phyloP scores from a whole-genome alignment of 805 yeast species.

The Kazachstania bromeliacearum region DNA sequence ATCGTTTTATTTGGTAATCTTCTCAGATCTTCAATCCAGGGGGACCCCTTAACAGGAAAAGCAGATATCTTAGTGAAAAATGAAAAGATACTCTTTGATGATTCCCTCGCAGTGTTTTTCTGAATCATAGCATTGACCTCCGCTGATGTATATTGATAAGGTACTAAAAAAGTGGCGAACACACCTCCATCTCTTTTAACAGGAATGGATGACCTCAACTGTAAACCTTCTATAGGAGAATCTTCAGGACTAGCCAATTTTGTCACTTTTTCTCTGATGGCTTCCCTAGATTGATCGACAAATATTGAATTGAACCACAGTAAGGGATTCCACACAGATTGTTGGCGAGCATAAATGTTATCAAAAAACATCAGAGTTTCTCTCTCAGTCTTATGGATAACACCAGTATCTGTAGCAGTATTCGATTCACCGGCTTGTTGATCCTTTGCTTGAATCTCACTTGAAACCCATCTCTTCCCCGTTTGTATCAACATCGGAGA shows the following conservation, averaged over 20 bases:
- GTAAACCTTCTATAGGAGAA: constrained; percentile 33
- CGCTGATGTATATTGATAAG: constrained; percentile 39
- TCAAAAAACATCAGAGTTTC: constrained; percentile 51
- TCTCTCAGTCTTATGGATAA: constrained; percentile 39
- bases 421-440: constrained; percentile 47
- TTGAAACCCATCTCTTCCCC: constrained; percentile 27
- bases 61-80: constrained; percentile 44
- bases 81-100: constrained; percentile 31
- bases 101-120: constrained; percentile 35
- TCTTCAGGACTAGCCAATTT: constrained; percentile 32
- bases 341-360: constrained; percentile 40
- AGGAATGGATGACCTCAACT: constrained; percentile 54
- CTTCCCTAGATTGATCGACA: constrained; percentile 30
- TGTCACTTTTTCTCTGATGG: constrained; percentile 33
- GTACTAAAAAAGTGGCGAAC: constrained; percentile 67
- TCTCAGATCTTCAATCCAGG: constrained; percentile 92
- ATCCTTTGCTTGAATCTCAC: constrained; percentile 35
- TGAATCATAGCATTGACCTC: constrained; percentile 47
- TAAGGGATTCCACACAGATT: constrained; percentile 38
- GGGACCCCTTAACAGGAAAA: constrained; percentile 77
- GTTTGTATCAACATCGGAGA: neutral
- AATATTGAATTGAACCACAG: constrained; percentile 35
- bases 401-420: constrained; percentile 48
- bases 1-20: constrained; percentile 60
- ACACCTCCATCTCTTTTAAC: constrained; percentile 88